A percentile compares a stretch with the other conserved stretches of the same genome.
These are phyloP conservation scores for Elaeis guineensis DNA, from an alignment of 176 grass and related monocot species.

Conservation along the genomic window DNA sequence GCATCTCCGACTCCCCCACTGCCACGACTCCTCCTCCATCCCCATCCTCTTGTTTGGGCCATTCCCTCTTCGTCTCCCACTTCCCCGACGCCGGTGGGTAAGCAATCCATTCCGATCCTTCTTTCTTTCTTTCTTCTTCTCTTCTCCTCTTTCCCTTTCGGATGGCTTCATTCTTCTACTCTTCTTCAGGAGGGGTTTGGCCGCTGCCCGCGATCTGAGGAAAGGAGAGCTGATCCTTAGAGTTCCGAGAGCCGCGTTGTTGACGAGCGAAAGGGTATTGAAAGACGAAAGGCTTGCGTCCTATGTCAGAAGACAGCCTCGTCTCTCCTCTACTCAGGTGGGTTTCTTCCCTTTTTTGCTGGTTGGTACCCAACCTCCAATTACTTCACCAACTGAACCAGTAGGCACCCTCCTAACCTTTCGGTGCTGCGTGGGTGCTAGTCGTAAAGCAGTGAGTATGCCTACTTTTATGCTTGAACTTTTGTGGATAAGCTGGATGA, in stretches of 20 bases:
- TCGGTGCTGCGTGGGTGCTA: too few relatives aligned
- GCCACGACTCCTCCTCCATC: background rate
- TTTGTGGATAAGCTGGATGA: too few relatives aligned
- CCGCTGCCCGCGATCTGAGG: conserved; percentile 49
- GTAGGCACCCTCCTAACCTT: too few relatives aligned
- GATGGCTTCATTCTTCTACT: background rate
- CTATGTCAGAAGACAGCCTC: conserved; percentile 19
- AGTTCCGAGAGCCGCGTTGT: conserved; percentile 52
- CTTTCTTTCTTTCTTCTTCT: background rate
- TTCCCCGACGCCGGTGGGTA: conserved; percentile 79
- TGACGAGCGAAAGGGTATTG: conserved; percentile 61
- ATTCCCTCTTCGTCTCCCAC: conserved; percentile 47
- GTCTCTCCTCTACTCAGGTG: conserved; percentile 59
- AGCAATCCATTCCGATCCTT: conserved; percentile 7
- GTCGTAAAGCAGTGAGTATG: too few relatives aligned
- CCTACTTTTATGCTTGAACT: too few relatives aligned
- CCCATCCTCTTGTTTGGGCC: conserved; percentile 36
- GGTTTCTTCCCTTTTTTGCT: background rate
- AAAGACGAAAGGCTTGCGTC: conserved; percentile 37
- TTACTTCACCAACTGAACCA: too few relatives aligned
- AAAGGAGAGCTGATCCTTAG: conserved; percentile 68
- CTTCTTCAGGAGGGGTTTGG: conserved; percentile 62
- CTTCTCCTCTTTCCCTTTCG: background rate
- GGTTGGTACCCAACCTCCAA: too few relatives aligned
- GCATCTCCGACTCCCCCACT: conserved; percentile 48